A percentile compares a stretch with the other conserved stretches of the same genome.
phyloP scores from a whole-genome alignment of 2,329 filamentous ascomycete genomes.

The Botrytis deweyae region DNA sequence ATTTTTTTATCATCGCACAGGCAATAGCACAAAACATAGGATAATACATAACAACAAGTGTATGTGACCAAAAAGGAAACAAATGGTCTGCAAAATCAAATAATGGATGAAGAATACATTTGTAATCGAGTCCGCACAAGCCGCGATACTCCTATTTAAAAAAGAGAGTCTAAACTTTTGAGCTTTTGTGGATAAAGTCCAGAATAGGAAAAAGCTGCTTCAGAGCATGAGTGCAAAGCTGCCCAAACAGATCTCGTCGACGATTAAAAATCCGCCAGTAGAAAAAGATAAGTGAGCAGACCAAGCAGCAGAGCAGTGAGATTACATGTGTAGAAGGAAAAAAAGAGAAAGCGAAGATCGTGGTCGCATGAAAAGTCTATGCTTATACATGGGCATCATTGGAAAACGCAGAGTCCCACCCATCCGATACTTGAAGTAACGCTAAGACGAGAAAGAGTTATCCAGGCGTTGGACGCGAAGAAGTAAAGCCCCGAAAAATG shows the following conservation, averaged over 20 bases:
- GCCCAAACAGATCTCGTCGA: slow-evolving; percentile 25
- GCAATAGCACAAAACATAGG: slow-evolving; percentile 17
- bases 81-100: slow-evolving; percentile 10
- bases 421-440: slow-evolving; percentile 42
- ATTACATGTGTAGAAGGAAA: slow-evolving; percentile 32
- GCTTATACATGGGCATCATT: slow-evolving; percentile 42
- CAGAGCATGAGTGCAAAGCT: slow-evolving; percentile 24
- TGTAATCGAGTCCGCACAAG: slow-evolving; percentile 30
- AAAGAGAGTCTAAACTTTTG: slow-evolving; percentile 38
- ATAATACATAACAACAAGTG: slow-evolving; percentile 13
- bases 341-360: slow-evolving; percentile 35
- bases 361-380: slow-evolving; percentile 42
- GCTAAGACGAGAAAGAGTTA: slow-evolving; percentile 42
- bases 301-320: slow-evolving; percentile 29
- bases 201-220: slow-evolving; percentile 29
- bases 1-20: slow-evolving; percentile 17
- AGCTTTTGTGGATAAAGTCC: slow-evolving; percentile 29
- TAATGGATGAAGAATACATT: slow-evolving; percentile 26
- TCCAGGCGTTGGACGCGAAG: slow-evolving; percentile 41
- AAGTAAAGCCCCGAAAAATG: slow-evolving; percentile 38
- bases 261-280: slow-evolving; percentile 22
- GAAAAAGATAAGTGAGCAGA: slow-evolving; percentile 28
- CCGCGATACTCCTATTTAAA: slow-evolving; percentile 29
- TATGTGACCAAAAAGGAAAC: slow-evolving; percentile 18
- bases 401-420: slow-evolving; percentile 41